These are phyloP conservation scores for Anisodus tanguticus DNA, from an alignment of 257 asterid species.

Conservation along the genomic window DNA sequence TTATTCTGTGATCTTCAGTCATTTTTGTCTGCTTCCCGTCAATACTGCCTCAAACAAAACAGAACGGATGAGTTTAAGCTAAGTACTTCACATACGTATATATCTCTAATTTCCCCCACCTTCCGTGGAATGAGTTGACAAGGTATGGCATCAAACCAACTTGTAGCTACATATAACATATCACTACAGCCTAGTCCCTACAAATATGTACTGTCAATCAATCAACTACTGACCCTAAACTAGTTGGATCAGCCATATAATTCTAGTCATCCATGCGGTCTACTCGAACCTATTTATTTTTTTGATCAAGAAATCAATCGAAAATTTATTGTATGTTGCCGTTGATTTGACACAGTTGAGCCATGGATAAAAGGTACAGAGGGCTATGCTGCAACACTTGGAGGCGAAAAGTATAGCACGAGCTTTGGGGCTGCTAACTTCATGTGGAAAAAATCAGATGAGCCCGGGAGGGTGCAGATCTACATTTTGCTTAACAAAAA, in stretches of 20 bases:
- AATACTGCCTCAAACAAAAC: constrained; percentile 56
- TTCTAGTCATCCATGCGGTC: neutral
- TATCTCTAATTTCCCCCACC: neutral
- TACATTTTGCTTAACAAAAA: neutral
- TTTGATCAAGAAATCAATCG: too few species aligned
- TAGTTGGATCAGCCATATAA: constrained; percentile 16
- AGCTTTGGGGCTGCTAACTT: constrained; percentile 32
- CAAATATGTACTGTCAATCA: neutral
- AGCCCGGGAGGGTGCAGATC: constrained; percentile 33
- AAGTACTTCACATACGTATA: neutral
- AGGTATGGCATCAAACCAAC: neutral
- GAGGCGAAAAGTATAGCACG: constrained; percentile 20
- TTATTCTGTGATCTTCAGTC: constrained; percentile 94
- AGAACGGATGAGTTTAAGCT: constrained; percentile 19
- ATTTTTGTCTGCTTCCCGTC: constrained; percentile 85
- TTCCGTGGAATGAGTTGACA: neutral
- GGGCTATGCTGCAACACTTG: constrained; percentile 31
- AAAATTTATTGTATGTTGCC: neutral
- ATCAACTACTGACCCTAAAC: neutral
- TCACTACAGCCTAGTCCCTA: constrained; percentile 6
- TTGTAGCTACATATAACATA: neutral
- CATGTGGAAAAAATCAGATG: constrained; percentile 1
- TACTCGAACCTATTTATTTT: neutral
- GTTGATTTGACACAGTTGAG: constrained; percentile 32
- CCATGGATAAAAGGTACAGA: constrained; percentile 24